Base-by-base conservation (phyloP, 2,329 filamentous ascomycete genomes). In the Leptographium procerum region DNA sequence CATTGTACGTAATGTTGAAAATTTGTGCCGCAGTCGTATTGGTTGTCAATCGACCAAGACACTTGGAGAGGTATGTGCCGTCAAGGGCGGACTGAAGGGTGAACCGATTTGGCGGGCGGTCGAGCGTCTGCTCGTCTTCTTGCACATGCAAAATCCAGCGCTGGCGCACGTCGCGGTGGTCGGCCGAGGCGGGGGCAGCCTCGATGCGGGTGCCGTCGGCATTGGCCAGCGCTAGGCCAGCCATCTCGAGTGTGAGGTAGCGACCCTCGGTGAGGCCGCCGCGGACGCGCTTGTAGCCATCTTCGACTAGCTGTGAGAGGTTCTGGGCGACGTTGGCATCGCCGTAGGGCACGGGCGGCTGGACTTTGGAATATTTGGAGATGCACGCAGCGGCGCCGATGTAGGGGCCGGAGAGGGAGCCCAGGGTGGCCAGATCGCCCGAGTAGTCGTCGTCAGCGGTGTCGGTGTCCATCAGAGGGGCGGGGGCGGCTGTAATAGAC, bases 251-350 rank as follows among this genome's bases (percentile, higher is more conserved):
- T 11, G 75, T 73, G 13, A 82, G 69, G 62, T 75, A 80, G 11
- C 79, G 75, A 5, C 79, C 79, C 64, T 82, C 79, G 4, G 78
- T 81, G n/a, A 81, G 67, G 31, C 71, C 69, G 0, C 79, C 79
- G 2, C 78, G 69, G 43, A 78, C 70, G 28, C 70, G 62, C 65
- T 81, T 81, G 71, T 75, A 81, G 0, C 79, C 79, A 36, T 76
- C 67, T 62, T 81, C 79, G 22, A 75, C 74, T 14, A 73, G 66
- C 2, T 64, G 66, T 26, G 70, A 69, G 26, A 68, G 66, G 52
- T 74, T 69, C 28, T 69, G 61, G 33, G 69, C 71, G 57, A 69
- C 31, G 56, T 58, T 70, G 22, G 60, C 64, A 1, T 60, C 14
- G 55, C 64, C 65, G 8, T 64, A 72, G 61, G 80, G 81, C 0